Evolutionary conservation across 495 filamentous ascomycete species (phyloP).

Genomic region (Lophium mytilinum): DNA sequence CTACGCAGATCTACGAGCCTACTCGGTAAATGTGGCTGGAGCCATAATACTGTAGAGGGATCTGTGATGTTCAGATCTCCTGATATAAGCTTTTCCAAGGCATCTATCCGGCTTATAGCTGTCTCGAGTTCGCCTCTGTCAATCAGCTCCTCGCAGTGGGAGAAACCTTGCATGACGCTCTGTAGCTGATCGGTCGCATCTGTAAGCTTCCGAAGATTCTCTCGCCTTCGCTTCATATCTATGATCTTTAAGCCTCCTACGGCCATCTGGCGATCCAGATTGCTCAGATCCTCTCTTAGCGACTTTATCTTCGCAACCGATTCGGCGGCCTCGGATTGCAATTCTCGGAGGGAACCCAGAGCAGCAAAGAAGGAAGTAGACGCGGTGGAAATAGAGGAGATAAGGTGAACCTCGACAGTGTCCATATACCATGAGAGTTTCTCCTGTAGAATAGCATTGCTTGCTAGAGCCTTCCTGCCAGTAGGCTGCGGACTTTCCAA

Average conservation of each 20-base stretch:
- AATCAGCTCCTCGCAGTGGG: slow-evolving; percentile 69
- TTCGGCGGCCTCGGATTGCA: slow-evolving; percentile 87
- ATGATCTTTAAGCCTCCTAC: slow-evolving; percentile 79
- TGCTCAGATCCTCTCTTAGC: slow-evolving; percentile 67
- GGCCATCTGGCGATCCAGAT: slow-evolving; percentile 81
- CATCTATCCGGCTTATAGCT: slow-evolving; percentile 67
- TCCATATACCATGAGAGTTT: slow-evolving; percentile 99
- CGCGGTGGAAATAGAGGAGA: slow-evolving; percentile 89
- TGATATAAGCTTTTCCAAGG: slow-evolving; percentile 67
- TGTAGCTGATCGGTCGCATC: slow-evolving; percentile 77
- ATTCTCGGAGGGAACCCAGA: slow-evolving; percentile 77
- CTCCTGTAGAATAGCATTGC: slow-evolving; percentile 97
- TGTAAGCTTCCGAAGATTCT: slow-evolving; percentile 77
- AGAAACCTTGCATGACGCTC: slow-evolving; percentile 65
- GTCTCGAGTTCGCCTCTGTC: slow-evolving; percentile 72
- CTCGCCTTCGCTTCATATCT: slow-evolving; percentile 66
- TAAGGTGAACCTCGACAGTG: slow-evolving; percentile 94
- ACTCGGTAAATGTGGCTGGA: slow-evolving; percentile 12
- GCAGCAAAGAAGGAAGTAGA: slow-evolving; percentile 96
- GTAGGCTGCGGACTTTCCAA: slow-evolving; percentile 44
- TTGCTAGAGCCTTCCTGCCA: slow-evolving; percentile 77
- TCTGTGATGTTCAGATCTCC: slow-evolving; percentile 46
- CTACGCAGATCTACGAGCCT: slow-evolving; percentile 62
- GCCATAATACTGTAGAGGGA: slow-evolving; percentile 25
- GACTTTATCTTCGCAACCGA: slow-evolving; percentile 81